Conservation (phyloP, 129 eudicot species). For the Kitagawia praeruptora region DNA sequence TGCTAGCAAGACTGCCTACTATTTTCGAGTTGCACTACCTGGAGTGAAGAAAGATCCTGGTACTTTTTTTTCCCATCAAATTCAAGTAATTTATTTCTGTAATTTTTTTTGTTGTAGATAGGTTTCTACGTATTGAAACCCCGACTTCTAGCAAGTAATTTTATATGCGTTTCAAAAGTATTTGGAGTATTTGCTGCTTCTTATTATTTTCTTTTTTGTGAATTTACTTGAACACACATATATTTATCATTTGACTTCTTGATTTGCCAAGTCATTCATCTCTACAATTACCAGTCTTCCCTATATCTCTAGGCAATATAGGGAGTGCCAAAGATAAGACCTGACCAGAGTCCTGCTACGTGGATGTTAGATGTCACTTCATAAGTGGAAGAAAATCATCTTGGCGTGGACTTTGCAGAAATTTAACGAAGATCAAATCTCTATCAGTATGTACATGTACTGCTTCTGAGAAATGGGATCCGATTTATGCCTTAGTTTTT, state of each 20-base stretch:
- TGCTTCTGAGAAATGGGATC: slow-evolving; percentile 5
- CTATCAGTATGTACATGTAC: slow-evolving; percentile 56
- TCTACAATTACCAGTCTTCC: slow-evolving; percentile 6
- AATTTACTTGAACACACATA: neutral
- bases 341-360: slow-evolving; percentile 91
- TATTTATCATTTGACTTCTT: neutral
- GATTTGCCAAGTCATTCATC: neutral
- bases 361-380: slow-evolving; percentile 99
- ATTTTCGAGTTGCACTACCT: slow-evolving; percentile 77
- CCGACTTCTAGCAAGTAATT: neutral
- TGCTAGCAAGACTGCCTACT: slow-evolving; percentile 53
- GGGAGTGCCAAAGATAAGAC: slow-evolving; percentile 69
- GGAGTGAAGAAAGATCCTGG: slow-evolving; percentile 92
- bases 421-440: slow-evolving; percentile 67
- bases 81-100: neutral
- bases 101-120: neutral
- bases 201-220: neutral
- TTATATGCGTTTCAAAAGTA: too few species aligned
- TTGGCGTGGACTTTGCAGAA: slow-evolving; percentile 88
- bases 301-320: slow-evolving; percentile 50
- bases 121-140: neutral
- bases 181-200: slow-evolving; percentile 48
- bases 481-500: neutral
- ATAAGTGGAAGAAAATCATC: slow-evolving; percentile 61
- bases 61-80: slow-evolving; percentile 9